Base-by-base conservation (phyloP, 495 filamentous ascomycete genomes). In the Podospora pseudopauciseta region DNA sequence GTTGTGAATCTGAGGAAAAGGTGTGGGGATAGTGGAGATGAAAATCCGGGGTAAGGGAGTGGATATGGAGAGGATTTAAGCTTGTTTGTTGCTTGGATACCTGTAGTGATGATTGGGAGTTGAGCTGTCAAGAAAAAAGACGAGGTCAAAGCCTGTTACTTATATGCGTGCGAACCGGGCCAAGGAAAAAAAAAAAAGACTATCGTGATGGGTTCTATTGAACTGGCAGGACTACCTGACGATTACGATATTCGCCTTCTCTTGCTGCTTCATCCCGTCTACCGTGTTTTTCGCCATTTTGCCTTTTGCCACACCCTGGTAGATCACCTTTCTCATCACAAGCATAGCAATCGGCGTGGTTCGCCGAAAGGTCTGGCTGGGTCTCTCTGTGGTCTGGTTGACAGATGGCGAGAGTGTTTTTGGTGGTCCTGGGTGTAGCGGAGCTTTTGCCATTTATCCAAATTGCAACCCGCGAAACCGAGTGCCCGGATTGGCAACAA, bases 401-500 rank as follows among this genome's bases (percentile, higher is more conserved):
- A 61, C 18, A 60, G 26, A 61, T 9, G 32, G 18, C 7, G 20
- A 2, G 7, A 27, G 23, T 28, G 23, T 15, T 60, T 23, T 27
- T 16, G 23, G 23, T 32, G 23, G 59, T 60, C 56, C 6, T 20
- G 56, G 56, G 26, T 26, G 59, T 19, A 39, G 30, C 61, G 61
- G 72, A 73, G 70, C 65, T 67, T 72, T 72, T 65, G 64, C 72
- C 71, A 72, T 74, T 74, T 77, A 77, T 73, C 75, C 75, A 77
- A 56, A 77, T 76, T 77, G 74, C 64, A 63, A 63, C 67, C 74
- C 67, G 70, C 65, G 67, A 76, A 73, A 73, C 72, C 66, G 80
- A 74, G 54, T 71, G 77, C 74, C 74, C 75, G 75, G 78, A 82
- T 74, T 77, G 75, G 75, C 66, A 74, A 65, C 67, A 49, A 13